These are phyloP conservation scores for Lachnellula willkommii DNA, from an alignment of 2,329 filamentous ascomycete genomes.

Conservation along the genomic window DNA sequence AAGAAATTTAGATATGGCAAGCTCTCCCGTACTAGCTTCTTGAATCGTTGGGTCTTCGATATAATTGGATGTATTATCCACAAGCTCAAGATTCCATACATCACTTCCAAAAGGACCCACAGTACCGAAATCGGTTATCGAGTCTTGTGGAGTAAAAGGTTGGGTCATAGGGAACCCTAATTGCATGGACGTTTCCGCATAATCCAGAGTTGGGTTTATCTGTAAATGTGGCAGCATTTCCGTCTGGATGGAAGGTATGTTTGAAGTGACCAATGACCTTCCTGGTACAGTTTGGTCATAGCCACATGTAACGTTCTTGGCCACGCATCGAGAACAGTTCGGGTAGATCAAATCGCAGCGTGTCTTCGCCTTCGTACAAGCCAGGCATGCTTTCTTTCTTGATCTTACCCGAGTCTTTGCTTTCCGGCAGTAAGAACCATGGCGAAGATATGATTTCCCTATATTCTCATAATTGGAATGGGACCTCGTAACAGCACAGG, in stretches of 20 bases:
- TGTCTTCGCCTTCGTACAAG: conserved; percentile 18
- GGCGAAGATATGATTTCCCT: conserved; percentile 17
- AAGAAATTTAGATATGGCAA: background rate
- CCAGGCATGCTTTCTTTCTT: conserved; percentile 16
- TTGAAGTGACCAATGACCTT: no score
- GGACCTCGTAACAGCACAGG: background rate
- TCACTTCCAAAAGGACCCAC: background rate
- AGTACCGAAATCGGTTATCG: background rate
- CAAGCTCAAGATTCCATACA: background rate
- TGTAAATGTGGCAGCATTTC: no score
- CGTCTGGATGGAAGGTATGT: background rate
- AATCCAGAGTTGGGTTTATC: background rate
- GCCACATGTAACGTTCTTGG: conserved; percentile 8
- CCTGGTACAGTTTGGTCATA: background rate
- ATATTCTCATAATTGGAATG: background rate
- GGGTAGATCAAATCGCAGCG: conserved; percentile 14
- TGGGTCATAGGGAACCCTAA: background rate
- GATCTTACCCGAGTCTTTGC: conserved; percentile 6
- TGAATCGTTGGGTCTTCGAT: background rate
- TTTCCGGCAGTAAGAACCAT: conserved; percentile 17
- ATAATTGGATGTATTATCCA: background rate
- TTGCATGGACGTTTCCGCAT: background rate
- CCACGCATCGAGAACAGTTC: conserved; percentile 15
- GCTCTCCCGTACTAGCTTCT: background rate
- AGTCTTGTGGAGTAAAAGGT: background rate